Evolutionary conservation across 1,139 yeast species (phyloP), one percentile per base, ranked within the genome.

Genomic region (Blastobotrys illinoisensis): DNA sequence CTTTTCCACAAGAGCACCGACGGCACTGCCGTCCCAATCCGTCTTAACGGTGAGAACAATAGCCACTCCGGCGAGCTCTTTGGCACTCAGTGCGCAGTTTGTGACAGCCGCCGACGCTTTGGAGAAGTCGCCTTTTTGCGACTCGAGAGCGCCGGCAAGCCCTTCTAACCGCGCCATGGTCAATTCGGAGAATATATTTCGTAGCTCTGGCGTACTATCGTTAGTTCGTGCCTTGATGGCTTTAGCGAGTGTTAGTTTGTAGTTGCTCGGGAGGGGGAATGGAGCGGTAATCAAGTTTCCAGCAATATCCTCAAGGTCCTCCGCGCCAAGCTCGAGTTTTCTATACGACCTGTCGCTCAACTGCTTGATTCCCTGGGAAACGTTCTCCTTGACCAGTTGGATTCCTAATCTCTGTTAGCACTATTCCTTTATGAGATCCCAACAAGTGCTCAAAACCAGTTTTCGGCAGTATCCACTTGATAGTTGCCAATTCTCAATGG

Each of bases 121-220:
- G 36, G 28, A 9, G 24, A 23, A 36, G 23, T 50, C 53, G 26
- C 53, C 53, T 19, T 50, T 50, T 13, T 45, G 32, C 18, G 53
- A 32, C 47, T 50, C 53, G 23, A 50, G 40, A 1, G 49, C 32
- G 40, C 53, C 53, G 9, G 53, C 53, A 3, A 50, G 14, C 3
- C 53, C 53, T 11, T 50, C 53, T 49, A 50, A 46, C 40, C 20
- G 19, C 32, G 32, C 32, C 32, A 26, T 26, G 32, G 32, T 26
- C 32, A 26, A 26, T 11, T 26, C 32, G 32, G 32, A 26, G 32
- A 26, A 11, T 26, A 26, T 26, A 26, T 26, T 26, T 7, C 32
- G 32, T 11, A 26, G 32, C 13, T 26, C 13, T 5, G 32, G 32
- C 13, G 32, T 5, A 5, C 11, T 26, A 26, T 26, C 32, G 32